Base-by-base conservation (phyloP, 2,329 filamentous ascomycete genomes). In the Elsinoe fawcettii region DNA sequence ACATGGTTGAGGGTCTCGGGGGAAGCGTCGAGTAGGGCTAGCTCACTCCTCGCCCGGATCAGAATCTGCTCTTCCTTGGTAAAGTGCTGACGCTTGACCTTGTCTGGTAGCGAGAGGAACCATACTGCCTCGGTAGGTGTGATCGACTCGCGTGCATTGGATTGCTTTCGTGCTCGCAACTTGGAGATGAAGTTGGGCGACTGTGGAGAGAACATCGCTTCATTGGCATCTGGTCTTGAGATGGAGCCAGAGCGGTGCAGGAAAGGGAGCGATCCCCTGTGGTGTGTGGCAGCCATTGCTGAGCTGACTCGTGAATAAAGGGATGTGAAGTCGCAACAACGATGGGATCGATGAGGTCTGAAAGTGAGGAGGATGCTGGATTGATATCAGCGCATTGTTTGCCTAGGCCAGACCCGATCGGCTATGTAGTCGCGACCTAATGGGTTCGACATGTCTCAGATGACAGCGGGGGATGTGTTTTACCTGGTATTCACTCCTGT, bases 41-140 rank as follows among this genome's bases (percentile, higher is more conserved):
- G 77, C 62, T 80, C 74, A 54, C 77, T 75, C 55, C 78, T 76
- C 57, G 75, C 75, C 39, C 80, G 80, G 57, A 86, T 75, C 58
- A 83, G 70, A 43, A 80, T 73, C 63, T 86, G 86, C 71, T 93
- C 88, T 69, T 90, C 85, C 51, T 75, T 77, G 22, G 84, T 85
- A 68, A 90, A 86, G 60, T 87, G 81, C 62, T 81, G 82, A 62
- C 82, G 81, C 66, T 83, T 84, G 61, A 90, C 79, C 70, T 89
- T 90, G 61, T 87, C 82, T 18, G 88, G 87, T 41, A 90, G 75
- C 20, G 78, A 81, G 55, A 84, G 75, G 68, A 85, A 90, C 75
- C 87, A 89, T 61, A 81, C 77, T 56, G 80, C 80, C 64, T 88
- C 83, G 11, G 54, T 37, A 18, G 54, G 54, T 46, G 54, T 56